Evolutionary conservation across 1,139 yeast genomes (phyloP).

Genomic region (Yarrowia galli): DNA sequence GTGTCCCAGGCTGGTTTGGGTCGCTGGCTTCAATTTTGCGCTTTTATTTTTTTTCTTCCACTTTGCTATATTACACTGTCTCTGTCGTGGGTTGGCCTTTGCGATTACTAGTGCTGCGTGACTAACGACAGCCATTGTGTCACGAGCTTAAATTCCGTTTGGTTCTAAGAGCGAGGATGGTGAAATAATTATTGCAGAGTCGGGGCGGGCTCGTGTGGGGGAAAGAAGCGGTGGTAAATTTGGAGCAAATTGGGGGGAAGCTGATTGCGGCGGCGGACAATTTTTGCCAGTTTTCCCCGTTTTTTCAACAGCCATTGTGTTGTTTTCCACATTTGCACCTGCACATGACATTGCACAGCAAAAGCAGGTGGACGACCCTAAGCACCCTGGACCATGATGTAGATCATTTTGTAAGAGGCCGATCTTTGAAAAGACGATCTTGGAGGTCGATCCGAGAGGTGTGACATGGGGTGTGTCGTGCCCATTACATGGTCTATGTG

Average conservation of each 20-base stretch:
- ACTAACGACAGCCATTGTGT: conserved; percentile 21
- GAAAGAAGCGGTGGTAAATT: background rate
- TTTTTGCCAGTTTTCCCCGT: too few species aligned
- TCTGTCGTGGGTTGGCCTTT: too few species aligned
- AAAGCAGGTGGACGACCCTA: conserved; percentile 23
- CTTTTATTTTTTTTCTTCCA: background rate
- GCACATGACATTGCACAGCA: conserved; percentile 5
- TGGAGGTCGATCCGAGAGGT: too few species aligned
- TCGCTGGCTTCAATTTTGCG: background rate
- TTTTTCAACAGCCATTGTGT: too few species aligned
- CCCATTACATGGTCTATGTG: background rate
- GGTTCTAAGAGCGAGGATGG: conserved; percentile 23
- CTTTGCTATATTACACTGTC: background rate
- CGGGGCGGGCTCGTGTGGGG: background rate
- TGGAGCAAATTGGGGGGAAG: background rate
- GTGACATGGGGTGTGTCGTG: background rate
- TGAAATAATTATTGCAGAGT: background rate
- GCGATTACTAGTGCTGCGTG: background rate
- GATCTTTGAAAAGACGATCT: too few species aligned
- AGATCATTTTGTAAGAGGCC: too few species aligned
- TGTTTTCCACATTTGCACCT: too few species aligned
- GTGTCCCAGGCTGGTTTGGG: background rate
- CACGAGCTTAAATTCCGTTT: background rate
- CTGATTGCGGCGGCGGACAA: too few species aligned
- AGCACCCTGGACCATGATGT: conserved; percentile 22